phyloP scores from a whole-genome alignment of 2,329 filamentous ascomycete species.

The Ilyonectria sp. region DNA sequence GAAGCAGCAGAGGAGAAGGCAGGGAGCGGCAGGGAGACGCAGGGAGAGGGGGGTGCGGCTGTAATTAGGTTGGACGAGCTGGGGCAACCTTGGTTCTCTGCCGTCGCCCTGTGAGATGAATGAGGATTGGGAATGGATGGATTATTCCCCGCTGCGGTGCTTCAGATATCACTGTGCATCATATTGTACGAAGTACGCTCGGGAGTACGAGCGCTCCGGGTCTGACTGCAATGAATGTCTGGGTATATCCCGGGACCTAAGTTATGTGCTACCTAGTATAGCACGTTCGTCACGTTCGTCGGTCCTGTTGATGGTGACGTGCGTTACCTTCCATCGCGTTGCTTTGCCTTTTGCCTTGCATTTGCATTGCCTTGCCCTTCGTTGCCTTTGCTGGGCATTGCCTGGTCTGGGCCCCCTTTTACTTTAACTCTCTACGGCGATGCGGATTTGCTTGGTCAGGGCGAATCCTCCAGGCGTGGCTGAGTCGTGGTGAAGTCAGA shows the following conservation, averaged over 20 bases:
- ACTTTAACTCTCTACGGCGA: too few species aligned
- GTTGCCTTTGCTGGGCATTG: background rate
- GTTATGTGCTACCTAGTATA: slow-evolving; percentile 12
- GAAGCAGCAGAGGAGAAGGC: background rate
- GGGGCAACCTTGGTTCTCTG: slow-evolving; percentile 14
- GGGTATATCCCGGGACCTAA: slow-evolving; percentile 5
- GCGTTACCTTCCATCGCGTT: background rate
- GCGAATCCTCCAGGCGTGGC: slow-evolving; percentile 6
- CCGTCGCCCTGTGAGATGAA: slow-evolving; percentile 20
- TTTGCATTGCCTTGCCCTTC: background rate
- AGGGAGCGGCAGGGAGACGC: slow-evolving; percentile 1
- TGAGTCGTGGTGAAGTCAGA: background rate
- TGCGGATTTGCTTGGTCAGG: background rate
- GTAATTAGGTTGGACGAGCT: slow-evolving; percentile 32
- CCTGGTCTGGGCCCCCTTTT: too few species aligned
- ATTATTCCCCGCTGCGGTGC: slow-evolving; percentile 33
- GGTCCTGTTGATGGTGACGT: slow-evolving; percentile 4
- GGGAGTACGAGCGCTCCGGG: slow-evolving; percentile 26
- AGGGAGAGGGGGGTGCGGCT: slow-evolving; percentile 17
- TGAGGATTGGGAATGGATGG: slow-evolving; percentile 17
- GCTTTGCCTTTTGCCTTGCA: background rate
- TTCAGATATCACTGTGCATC: slow-evolving; percentile 22
- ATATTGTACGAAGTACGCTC: background rate
- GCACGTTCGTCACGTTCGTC: slow-evolving; percentile 3
- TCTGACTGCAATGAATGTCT: background rate